These are phyloP conservation scores for Didymosphaeria variabile DNA, from an alignment of 2,329 filamentous ascomycete genomes.

Conservation along the genomic window DNA sequence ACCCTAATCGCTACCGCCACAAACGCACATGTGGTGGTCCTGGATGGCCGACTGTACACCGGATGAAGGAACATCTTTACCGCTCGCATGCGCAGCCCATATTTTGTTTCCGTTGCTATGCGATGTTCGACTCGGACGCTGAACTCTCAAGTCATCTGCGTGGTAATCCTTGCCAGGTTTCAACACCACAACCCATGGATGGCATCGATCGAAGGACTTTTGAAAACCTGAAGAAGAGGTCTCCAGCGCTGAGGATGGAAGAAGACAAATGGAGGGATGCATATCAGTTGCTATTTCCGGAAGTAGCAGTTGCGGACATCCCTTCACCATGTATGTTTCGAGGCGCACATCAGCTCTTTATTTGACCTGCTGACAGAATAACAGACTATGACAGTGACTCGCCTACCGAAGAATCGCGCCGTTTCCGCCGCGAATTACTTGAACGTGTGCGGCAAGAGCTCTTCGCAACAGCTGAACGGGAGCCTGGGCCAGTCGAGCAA, in stretches of 20 bases:
- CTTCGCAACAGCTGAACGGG: slow-evolving; percentile 29
- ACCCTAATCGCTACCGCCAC: slow-evolving; percentile 47
- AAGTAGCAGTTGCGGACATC: slow-evolving; percentile 33
- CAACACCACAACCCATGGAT: slow-evolving; percentile 39
- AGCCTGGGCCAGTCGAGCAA: slow-evolving; percentile 35
- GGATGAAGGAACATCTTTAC: slow-evolving; percentile 56
- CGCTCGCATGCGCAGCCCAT: slow-evolving; percentile 50
- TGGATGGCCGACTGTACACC: slow-evolving; percentile 52
- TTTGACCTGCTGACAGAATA: slow-evolving; percentile 5
- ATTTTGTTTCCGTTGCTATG: slow-evolving; percentile 51
- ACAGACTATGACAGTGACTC: slow-evolving; percentile 48
- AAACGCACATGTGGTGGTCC: slow-evolving; percentile 50
- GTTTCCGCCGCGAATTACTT: slow-evolving; percentile 48
- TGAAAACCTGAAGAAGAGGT: slow-evolving; percentile 47
- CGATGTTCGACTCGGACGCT: slow-evolving; percentile 44
- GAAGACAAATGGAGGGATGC: slow-evolving; percentile 52
- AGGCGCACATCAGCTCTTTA: slow-evolving; percentile 13
- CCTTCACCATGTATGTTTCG: slow-evolving; percentile 46
- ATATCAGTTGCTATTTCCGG: slow-evolving; percentile 51
- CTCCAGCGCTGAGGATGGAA: slow-evolving; percentile 40
- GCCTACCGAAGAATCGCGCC: slow-evolving; percentile 33
- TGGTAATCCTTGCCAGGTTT: slow-evolving; percentile 32
- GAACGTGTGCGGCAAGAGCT: slow-evolving; percentile 45
- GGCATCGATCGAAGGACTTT: slow-evolving; percentile 52
- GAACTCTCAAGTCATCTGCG: slow-evolving; percentile 47